Conservation (phyloP, 306 rosid genomes). For the Fragaria vesca region DNA sequence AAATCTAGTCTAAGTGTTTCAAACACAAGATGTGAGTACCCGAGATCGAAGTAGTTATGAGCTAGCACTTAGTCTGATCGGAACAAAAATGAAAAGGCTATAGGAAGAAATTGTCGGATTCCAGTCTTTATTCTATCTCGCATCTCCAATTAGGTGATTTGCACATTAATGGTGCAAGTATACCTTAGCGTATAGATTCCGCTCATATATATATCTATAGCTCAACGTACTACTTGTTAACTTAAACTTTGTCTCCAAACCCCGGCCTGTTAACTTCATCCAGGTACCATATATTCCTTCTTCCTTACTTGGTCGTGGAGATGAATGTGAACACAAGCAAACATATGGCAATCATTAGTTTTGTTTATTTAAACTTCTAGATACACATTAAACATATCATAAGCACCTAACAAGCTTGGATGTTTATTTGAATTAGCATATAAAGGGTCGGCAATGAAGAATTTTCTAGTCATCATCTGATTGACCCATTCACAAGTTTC, state of each 20-base stretch:
- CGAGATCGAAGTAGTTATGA: too few species aligned
- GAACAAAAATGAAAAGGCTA: too few species aligned
- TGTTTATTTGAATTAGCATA: background rate
- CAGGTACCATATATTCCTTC: background rate
- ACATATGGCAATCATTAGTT: background rate
- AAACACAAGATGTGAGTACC: too few species aligned
- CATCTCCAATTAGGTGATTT: too few species aligned
- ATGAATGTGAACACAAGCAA: background rate
- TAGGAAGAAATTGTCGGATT: too few species aligned
- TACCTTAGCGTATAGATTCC: too few species aligned
- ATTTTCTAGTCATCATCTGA: background rate
- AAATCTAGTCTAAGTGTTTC: too few species aligned
- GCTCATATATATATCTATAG: background rate
- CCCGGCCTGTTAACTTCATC: background rate
- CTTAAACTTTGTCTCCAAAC: background rate
- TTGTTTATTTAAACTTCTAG: background rate
- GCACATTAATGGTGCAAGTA: too few species aligned
- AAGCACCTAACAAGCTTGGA: background rate
- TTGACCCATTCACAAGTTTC: background rate
- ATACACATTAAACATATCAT: background rate
- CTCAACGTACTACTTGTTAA: background rate
- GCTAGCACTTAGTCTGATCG: too few species aligned
- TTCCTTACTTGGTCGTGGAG: background rate
- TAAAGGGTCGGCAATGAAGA: background rate
- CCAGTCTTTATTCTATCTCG: too few species aligned